These are phyloP conservation scores for Plectosphaerella cucumerina DNA, from an alignment of 2,329 filamentous ascomycete species.

Conservation along the genomic window DNA sequence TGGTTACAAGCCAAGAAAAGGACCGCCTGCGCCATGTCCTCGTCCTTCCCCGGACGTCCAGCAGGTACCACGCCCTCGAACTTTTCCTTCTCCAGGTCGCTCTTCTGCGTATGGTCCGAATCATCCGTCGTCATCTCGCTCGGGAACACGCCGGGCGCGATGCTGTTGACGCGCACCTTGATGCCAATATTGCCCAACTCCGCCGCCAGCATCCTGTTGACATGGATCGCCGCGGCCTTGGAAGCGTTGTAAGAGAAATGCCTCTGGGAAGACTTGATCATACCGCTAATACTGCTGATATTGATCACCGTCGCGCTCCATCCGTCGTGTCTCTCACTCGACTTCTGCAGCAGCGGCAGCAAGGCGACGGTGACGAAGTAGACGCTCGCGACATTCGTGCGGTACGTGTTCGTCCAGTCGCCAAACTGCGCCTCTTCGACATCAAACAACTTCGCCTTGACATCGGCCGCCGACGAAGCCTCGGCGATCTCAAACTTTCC, in stretches of 20 bases:
- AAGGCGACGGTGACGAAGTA: constrained; percentile 63
- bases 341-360: constrained; percentile 56
- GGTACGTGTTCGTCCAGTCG: constrained; percentile 69
- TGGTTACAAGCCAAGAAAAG: constrained; percentile 46
- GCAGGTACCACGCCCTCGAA: constrained; percentile 61
- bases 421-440: constrained; percentile 53
- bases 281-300: constrained; percentile 63
- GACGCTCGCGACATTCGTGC: constrained; percentile 69
- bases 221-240: constrained; percentile 62
- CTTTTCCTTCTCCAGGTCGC: constrained; percentile 51
- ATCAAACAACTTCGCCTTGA: constrained; percentile 64
- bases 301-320: constrained; percentile 62
- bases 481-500: constrained; percentile 46
- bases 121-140: constrained; percentile 65
- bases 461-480: constrained; percentile 43
- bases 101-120: constrained; percentile 49
- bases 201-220: constrained; percentile 59
- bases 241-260: constrained; percentile 62
- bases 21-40: constrained; percentile 67
- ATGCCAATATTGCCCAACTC: constrained; percentile 56
- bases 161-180: constrained; percentile 66
- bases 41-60: constrained; percentile 61
- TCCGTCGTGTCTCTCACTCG: constrained; percentile 32
- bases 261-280: constrained; percentile 59
- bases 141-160: constrained; percentile 67